phyloP scores from a whole-genome alignment of 768 basidiomycete species.

The Termitomyces bulborhizus region DNA sequence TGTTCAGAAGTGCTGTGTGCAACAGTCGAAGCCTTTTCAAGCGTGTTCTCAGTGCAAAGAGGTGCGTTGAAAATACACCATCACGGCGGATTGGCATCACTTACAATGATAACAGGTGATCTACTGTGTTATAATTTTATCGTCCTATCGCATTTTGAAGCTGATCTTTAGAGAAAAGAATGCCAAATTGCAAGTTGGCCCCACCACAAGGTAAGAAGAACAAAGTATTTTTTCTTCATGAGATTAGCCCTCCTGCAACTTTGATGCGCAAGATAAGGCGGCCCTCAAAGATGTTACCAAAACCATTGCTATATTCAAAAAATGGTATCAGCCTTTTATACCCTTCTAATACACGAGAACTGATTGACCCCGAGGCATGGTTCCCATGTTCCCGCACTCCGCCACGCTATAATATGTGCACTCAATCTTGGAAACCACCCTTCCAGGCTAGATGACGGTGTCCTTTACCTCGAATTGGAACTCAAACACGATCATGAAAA shows the following conservation, averaged over 20 bases:
- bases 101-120: constrained; percentile 15
- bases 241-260: too few species aligned
- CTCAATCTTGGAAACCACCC: neutral
- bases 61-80: constrained; percentile 6
- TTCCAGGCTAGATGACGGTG: too few species aligned
- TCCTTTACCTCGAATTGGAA: neutral
- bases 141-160: neutral
- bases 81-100: neutral
- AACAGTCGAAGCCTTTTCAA: constrained; percentile 19
- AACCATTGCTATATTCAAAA: neutral
- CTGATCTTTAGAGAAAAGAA: constrained; percentile 15
- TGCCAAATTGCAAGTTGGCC: constrained; percentile 21
- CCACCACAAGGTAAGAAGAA: neutral
- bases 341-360: neutral
- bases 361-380: neutral
- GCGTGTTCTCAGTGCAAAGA: constrained; percentile 22
- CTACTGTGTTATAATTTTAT: constrained; percentile 15
- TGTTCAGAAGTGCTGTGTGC: constrained; percentile 20
- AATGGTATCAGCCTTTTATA: neutral
- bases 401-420: neutral
- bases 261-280: neutral
- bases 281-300: neutral
- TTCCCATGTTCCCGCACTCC: neutral
- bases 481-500: neutral
- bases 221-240: too few species aligned